These are phyloP conservation scores for Solanum boliviense DNA, from an alignment of 257 asterid species.

Conservation along the genomic window DNA sequence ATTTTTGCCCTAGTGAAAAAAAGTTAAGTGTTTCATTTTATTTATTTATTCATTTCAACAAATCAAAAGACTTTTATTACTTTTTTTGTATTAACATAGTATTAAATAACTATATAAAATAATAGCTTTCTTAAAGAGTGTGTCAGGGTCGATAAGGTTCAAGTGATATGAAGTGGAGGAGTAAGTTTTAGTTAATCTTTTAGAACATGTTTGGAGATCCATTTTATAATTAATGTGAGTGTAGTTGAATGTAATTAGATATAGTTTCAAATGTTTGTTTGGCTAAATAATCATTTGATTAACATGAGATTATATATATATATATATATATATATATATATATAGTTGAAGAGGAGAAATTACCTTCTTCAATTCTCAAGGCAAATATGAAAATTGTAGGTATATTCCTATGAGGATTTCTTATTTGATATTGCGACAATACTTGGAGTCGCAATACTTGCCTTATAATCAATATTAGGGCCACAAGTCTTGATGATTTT, in stretches of 20 bases:
- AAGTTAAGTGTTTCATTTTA: no score
- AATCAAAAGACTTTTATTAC: no score
- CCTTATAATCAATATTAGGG: background rate
- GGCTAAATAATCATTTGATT: background rate
- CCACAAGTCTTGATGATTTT: no score
- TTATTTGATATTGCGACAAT: background rate
- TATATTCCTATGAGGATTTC: background rate
- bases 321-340: no score
- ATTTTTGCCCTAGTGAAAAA: background rate
- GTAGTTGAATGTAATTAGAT: background rate
- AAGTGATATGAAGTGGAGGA: no score
- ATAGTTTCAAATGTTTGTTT: background rate
- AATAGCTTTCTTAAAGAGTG: background rate
- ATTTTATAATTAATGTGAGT: background rate
- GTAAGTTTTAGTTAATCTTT: background rate
- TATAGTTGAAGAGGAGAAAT: background rate
- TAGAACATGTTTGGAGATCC: background rate
- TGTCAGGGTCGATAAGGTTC: background rate
- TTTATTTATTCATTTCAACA: no score
- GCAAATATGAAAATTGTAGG: background rate
- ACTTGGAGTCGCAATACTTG: background rate
- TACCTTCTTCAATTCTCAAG: background rate
- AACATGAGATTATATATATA: background rate
- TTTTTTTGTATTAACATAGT: no score
- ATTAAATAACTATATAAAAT: background rate